Conservation (phyloP, 768 basidiomycete species). For the Auriscalpium orientale region DNA sequence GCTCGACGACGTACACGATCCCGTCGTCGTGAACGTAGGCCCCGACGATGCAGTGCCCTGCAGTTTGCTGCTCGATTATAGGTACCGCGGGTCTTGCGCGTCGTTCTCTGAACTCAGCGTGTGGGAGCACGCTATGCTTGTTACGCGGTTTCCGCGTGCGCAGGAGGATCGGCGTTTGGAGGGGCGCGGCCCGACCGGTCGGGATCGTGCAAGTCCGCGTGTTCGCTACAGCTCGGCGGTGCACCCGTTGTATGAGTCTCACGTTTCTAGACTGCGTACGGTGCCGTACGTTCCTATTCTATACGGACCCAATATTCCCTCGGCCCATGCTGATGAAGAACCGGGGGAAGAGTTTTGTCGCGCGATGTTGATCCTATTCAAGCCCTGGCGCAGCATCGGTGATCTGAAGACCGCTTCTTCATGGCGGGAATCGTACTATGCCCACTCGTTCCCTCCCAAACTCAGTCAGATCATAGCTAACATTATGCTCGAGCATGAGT, state of each 20-base stretch:
- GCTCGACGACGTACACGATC: background rate
- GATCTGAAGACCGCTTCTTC: background rate
- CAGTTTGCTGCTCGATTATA: background rate
- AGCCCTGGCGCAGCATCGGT: background rate
- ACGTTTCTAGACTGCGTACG: background rate
- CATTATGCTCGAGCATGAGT: background rate
- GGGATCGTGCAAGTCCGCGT: background rate
- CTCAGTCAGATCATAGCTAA: background rate
- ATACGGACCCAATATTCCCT: slow-evolving; percentile 1
- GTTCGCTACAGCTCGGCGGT: background rate
- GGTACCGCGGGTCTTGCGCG: background rate
- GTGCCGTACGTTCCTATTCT: slow-evolving; percentile 4
- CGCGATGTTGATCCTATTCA: background rate
- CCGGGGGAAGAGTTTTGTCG: background rate
- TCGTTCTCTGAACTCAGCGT: background rate
- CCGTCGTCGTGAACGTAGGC: background rate
- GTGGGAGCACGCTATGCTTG: background rate
- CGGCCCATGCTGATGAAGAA: background rate
- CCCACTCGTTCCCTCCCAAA: background rate
- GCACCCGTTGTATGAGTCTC: slow-evolving; percentile 3
- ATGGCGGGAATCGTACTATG: background rate
- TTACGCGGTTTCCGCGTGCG: background rate
- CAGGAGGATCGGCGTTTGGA: background rate
- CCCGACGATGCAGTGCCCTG: background rate
- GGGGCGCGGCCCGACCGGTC: too few species aligned